Base-by-base conservation (phyloP, 2,329 filamentous ascomycete genomes). In the Nigrograna mackinnonii region DNA sequence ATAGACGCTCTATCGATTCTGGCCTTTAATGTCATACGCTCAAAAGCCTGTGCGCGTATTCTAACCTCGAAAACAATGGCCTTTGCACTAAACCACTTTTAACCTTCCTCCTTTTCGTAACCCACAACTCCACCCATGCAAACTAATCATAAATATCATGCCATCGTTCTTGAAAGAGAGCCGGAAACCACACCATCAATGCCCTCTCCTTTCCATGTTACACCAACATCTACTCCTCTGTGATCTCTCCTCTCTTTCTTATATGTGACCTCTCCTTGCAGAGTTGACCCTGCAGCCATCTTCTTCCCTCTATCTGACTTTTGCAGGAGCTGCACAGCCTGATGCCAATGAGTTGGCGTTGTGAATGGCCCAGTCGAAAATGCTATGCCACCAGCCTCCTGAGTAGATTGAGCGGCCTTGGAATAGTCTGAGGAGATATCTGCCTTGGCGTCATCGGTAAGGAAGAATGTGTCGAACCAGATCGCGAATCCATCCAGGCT, bases 391-490 rank as follows among this genome's bases (percentile, higher is more conserved):
- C 68, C 80, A 58, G 59, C 76, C 73, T 57, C 54, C 50, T 80
- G 12, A 12, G 24, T 14, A 28, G 11, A 78, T 18, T 67, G 69
- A 82, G 86, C 91, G 4, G 79, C 75, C 41, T 83, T 75, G 0
- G 84, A 82, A 37, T 82, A 80, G n/a, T 74, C 74, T 46, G 48
- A 44, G 28, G 54, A 53, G 22, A 59, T 48, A 16, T 63, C 57
- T 33, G 59, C 54, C 2, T 46, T 37, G 39, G 57, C 56, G 20
- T 51, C 49, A 0, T 80, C 79, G 7, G 84, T 82, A 52, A 87
- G 81, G 70, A 96, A 96, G 75, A 94, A 94, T 18, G 87, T 92
- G 66, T 97, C 92, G 64, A 96, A 96, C 89, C 91, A 96, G 54
- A 96, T 80, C 12, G 90, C 78, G 67, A 91, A 95, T 4, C 89